These are phyloP conservation scores for Macrophomina pseudophaseolina DNA, from an alignment of 2,329 filamentous ascomycete species.

Conservation along the genomic window DNA sequence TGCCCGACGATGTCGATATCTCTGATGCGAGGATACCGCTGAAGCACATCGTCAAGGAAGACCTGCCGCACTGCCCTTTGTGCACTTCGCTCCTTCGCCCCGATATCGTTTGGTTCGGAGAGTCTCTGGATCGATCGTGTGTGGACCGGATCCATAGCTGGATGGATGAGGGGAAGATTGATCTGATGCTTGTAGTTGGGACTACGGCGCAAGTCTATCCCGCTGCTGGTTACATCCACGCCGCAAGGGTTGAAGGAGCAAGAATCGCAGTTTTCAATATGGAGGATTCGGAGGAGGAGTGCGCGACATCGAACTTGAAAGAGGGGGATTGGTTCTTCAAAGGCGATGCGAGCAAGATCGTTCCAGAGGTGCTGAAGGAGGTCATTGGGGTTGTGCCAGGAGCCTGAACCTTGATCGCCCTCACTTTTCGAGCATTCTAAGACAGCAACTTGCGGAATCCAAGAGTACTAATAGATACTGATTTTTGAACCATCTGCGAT, in stretches of 20 bases:
- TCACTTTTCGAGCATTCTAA: no score
- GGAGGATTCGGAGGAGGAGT: slow-evolving; percentile 28
- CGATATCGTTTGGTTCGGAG: slow-evolving; percentile 33
- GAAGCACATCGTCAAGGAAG: slow-evolving; percentile 23
- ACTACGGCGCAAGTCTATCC: slow-evolving; percentile 34
- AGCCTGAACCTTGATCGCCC: background rate
- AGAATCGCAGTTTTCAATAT: slow-evolving; percentile 34
- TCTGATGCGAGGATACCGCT: slow-evolving; percentile 27
- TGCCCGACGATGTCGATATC: slow-evolving; percentile 9
- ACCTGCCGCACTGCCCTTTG: slow-evolving; percentile 30
- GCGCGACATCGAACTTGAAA: slow-evolving; percentile 39
- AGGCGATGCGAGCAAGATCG: slow-evolving; percentile 61
- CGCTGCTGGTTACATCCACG: slow-evolving; percentile 32
- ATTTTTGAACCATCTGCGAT: no score
- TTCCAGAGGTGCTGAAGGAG: slow-evolving; percentile 54
- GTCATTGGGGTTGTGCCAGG: slow-evolving; percentile 21
- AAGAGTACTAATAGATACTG: no score
- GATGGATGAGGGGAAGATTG: slow-evolving; percentile 28
- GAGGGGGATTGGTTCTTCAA: slow-evolving; percentile 64
- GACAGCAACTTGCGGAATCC: no score
- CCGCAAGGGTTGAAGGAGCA: slow-evolving; percentile 31
- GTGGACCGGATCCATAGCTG: slow-evolving; percentile 45
- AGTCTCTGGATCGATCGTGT: slow-evolving; percentile 52
- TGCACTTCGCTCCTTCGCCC: slow-evolving; percentile 31
- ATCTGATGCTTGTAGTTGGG: slow-evolving; percentile 35